These are phyloP conservation scores for Boechera retrofracta DNA, from an alignment of 345 rosid species.

Conservation along the genomic window DNA sequence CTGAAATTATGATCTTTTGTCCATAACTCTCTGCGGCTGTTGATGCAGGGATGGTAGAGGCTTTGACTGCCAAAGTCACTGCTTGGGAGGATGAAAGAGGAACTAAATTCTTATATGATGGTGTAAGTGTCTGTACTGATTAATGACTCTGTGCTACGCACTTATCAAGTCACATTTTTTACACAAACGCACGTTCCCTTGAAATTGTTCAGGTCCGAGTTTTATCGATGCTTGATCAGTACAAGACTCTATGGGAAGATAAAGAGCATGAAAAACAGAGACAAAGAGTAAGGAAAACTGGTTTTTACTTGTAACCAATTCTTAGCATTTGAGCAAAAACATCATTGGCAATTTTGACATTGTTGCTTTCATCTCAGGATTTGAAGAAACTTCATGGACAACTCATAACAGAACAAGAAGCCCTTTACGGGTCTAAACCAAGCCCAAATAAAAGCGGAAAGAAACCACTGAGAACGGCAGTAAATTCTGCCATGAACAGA, in stretches of 20 bases:
- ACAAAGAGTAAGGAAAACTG: slow-evolving; percentile 55
- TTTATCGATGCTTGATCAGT: slow-evolving; percentile 63
- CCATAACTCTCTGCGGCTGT: slow-evolving; percentile 26
- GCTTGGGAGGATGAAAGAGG: slow-evolving; percentile 79
- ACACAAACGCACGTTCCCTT: not conserved
- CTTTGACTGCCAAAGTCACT: slow-evolving; percentile 53
- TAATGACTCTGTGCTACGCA: slow-evolving; percentile 10
- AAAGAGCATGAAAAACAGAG: slow-evolving; percentile 67
- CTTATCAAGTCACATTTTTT: not conserved
- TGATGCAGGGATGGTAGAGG: slow-evolving; percentile 66
- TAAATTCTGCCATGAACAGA: slow-evolving; percentile 47
- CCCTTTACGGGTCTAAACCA: slow-evolving; percentile 65
- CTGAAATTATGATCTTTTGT: not conserved
- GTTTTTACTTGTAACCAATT: slow-evolving; percentile 1
- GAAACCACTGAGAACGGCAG: slow-evolving; percentile 54
- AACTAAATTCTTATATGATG: slow-evolving; percentile 68
- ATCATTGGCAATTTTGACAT: slow-evolving; percentile 12
- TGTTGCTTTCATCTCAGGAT: slow-evolving; percentile 51
- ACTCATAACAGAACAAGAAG: slow-evolving; percentile 65
- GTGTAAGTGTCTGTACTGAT: slow-evolving; percentile 57
- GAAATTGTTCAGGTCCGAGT: slow-evolving; percentile 54
- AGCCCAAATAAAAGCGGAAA: slow-evolving; percentile 64
- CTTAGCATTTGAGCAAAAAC: not conserved
- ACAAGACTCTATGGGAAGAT: slow-evolving; percentile 56
- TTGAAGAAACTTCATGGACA: slow-evolving; percentile 69